Conservation (phyloP, 345 rosid genomes). For the Citrus medica region DNA sequence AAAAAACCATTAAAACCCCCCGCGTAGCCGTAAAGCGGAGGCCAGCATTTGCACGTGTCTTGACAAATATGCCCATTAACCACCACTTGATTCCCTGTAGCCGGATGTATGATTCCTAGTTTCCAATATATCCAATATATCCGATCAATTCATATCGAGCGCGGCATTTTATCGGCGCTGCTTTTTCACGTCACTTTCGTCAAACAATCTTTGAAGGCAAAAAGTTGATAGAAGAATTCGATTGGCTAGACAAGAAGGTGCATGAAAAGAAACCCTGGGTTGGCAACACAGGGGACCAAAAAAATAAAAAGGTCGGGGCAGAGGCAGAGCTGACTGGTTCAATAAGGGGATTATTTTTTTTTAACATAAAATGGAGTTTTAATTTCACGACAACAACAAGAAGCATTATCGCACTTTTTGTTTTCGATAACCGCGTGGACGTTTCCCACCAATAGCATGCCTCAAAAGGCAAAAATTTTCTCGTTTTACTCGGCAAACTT, state of each 20-base stretch:
- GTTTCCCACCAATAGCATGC: conserved; percentile 19
- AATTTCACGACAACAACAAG: not conserved
- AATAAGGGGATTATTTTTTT: not conserved
- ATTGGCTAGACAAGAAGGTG: not conserved
- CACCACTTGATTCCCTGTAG: not conserved
- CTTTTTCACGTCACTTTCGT: not conserved
- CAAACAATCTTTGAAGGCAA: not conserved
- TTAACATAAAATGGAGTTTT: not conserved
- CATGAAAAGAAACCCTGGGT: not conserved
- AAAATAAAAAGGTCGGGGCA: not conserved
- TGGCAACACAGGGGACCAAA: not conserved
- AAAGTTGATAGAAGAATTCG: not conserved
- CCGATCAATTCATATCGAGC: no score
- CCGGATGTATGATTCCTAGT: not conserved
- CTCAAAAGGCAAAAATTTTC: conserved; percentile 27
- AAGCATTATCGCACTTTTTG: not conserved
- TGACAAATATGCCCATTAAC: not conserved
- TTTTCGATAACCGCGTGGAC: conserved; percentile 49
- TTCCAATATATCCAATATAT: no score
- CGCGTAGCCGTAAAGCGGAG: not conserved
- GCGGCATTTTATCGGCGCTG: no score
- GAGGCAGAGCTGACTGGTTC: conserved; percentile 37
- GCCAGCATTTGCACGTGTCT: not conserved
- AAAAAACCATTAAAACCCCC: not conserved
- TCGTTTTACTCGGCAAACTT: conserved; percentile 56